Evolutionary conservation across 2,329 filamentous ascomycete genomes (phyloP), one percentile per base, ranked within the genome.

Genomic region (Penicillium brasilianum): DNA sequence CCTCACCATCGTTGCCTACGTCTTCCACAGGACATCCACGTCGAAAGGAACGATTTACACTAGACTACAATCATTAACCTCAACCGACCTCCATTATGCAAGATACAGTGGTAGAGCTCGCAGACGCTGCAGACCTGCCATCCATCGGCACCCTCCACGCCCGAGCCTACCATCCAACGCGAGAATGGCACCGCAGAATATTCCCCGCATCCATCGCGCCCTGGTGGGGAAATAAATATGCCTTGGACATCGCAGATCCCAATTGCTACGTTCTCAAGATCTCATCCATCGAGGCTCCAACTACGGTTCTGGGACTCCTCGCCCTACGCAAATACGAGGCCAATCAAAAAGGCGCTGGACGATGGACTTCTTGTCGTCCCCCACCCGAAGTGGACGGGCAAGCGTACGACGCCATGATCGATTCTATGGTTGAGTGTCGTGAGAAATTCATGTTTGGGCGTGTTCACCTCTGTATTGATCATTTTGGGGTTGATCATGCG

Each of bases 131-230:
- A 50, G 28, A 50, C 30, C 11, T 50, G 9, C 30, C 48, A 20
- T 50, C 48, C 14, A 50, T 50, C n/a, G 28, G 48, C 30, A 50
- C 48, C n/a, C 28, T 50, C n/a, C 48, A 50, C 30, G 48, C 30
- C n/a, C 28, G 48, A 20, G 48, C 48, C 28, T 50, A 20, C n/a
- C 48, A 50, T 8, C 30, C 48, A 34, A 50, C 48, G 20, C n/a
- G 48, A 34, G 48, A 50, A 13, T 50, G 48, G 48, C 48, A 50
- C 48, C 48, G 48, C 30, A 34, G 48, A 13, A 34, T 50, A 28
- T 50, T 50, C 30, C 48, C 48, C 30, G n/a, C n/a, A 18, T 50
- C 30, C 30, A 34, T 50, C n/a, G 48, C 48, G 10, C 48, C 48
- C 18, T 50, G 48, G 48, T 50, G 48, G 48, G 28, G 34, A 50